These are phyloP conservation scores for Dactylonectria macrodidyma DNA, from an alignment of 2,329 filamentous ascomycete genomes.

Conservation along the genomic window DNA sequence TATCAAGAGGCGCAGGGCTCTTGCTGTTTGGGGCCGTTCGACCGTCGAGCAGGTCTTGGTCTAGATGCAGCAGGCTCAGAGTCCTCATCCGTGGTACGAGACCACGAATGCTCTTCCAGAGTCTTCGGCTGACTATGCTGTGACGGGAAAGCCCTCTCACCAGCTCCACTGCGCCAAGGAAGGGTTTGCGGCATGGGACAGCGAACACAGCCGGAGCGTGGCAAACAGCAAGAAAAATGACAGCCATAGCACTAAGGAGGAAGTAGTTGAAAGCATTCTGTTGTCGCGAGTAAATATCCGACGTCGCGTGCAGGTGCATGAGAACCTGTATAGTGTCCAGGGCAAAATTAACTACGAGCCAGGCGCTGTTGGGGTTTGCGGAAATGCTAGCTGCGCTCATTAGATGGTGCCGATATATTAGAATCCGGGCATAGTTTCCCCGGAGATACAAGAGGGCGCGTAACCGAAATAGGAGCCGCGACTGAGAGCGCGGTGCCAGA, in stretches of 20 bases:
- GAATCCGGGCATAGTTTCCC: conserved; percentile 61
- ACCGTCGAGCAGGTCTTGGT: too few relatives aligned
- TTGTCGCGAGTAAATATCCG: conserved; percentile 47
- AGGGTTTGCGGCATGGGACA: conserved; percentile 51
- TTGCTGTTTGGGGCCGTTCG: conserved; percentile 26
- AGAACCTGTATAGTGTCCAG: conserved; percentile 48
- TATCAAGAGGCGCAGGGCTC: conserved; percentile 12
- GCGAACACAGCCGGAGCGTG: conserved; percentile 60
- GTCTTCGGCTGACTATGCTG: conserved; percentile 50
- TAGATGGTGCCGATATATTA: conserved; percentile 59
- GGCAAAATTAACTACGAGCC: conserved; percentile 53
- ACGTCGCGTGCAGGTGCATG: conserved; percentile 45
- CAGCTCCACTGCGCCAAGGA: conserved; percentile 51
- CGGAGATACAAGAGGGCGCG: conserved; percentile 61
- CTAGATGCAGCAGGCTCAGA: conserved; percentile 38
- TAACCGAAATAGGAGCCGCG: conserved; percentile 56
- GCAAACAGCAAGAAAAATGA: conserved; percentile 55
- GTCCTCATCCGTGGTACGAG: conserved; percentile 51
- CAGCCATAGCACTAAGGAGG: conserved; percentile 48
- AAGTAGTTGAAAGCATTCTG: conserved; percentile 50
- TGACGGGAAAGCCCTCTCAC: conserved; percentile 51
- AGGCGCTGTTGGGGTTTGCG: conserved; percentile 52
- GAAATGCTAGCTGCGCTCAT: conserved; percentile 49
- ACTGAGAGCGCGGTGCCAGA: conserved; percentile 49
- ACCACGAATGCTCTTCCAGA: conserved; percentile 56